Percentiles rank a stretch among this genome's conserved stretches.
Evolutionary conservation across 176 grass and related monocot genomes (phyloP).

Genomic region (Melocanna baccifera): DNA sequence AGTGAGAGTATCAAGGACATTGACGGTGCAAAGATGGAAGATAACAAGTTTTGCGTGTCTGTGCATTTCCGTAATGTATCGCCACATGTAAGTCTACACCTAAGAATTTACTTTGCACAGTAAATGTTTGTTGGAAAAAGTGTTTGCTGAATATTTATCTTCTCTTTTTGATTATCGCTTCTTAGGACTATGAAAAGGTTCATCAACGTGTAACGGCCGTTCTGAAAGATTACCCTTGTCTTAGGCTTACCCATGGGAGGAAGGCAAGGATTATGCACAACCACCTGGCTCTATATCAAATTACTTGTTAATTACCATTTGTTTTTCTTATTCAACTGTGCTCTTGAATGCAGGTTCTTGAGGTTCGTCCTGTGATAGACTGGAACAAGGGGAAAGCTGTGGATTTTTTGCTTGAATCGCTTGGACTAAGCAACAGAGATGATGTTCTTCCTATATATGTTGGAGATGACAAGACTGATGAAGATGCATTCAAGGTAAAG

Average conservation of each 20-base stretch:
- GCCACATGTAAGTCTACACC: slow-evolving; percentile 46
- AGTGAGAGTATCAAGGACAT: slow-evolving; percentile 66
- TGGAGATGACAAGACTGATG: slow-evolving; percentile 92
- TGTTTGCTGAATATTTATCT: not conserved
- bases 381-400: slow-evolving; percentile 99
- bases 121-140: not conserved
- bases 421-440: slow-evolving; percentile 51
- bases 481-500: slow-evolving; percentile 96
- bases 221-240: slow-evolving; percentile 70
- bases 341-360: slow-evolving; percentile 66
- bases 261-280: slow-evolving; percentile 52
- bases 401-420: slow-evolving; percentile 89
- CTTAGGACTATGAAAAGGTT: slow-evolving; percentile 63
- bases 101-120: not conserved
- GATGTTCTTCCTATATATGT: slow-evolving; percentile 90
- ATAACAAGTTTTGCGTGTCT: slow-evolving; percentile 93
- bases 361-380: slow-evolving; percentile 87
- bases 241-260: slow-evolving; percentile 82
- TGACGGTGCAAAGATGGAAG: slow-evolving; percentile 71
- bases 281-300: not conserved
- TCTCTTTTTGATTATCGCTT: not conserved
- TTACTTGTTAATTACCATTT: not conserved
- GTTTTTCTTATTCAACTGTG: not conserved
- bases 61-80: slow-evolving; percentile 92
- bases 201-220: slow-evolving; percentile 62